A percentile compares a stretch with the other conserved stretches of the same genome.
These are phyloP conservation scores for Glebionis coronaria DNA, from an alignment of 129 eudicot genomes.

Conservation along the genomic window DNA sequence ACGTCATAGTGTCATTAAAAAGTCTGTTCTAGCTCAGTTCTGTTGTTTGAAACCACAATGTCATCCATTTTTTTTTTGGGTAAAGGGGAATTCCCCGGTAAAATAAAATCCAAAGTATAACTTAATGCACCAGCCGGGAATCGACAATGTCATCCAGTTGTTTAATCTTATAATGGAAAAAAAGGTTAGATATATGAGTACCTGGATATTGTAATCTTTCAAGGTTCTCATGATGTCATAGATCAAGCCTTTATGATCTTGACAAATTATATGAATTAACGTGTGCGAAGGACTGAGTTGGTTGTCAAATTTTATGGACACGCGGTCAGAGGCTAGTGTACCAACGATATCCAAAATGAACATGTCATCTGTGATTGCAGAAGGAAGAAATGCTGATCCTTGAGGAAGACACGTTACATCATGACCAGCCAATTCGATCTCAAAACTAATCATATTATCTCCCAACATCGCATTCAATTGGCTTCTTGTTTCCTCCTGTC, in stretches of 20 bases:
- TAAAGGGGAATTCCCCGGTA: no score
- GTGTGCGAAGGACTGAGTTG: constrained; percentile 52
- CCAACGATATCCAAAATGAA: constrained; percentile 28
- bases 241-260: constrained; percentile 51
- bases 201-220: constrained; percentile 54
- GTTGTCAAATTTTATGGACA: constrained; percentile 38
- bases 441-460: constrained; percentile 45
- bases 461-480: constrained; percentile 33
- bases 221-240: constrained; percentile 50
- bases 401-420: constrained; percentile 32
- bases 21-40: neutral
- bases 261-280: constrained; percentile 38
- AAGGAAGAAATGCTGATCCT: constrained; percentile 46
- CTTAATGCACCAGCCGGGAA: no score
- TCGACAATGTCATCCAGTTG: neutral
- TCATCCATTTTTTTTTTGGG: no score
- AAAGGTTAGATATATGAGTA: neutral
- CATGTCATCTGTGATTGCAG: constrained; percentile 36
- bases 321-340: constrained; percentile 16
- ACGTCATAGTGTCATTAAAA: neutral
- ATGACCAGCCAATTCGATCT: constrained; percentile 41
- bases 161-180: neutral
- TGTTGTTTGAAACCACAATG: neutral
- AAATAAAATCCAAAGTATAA: no score
- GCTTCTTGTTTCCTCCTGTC: constrained; percentile 43